Base-by-base conservation (phyloP, 345 rosid species). In the Pugionium dolabratum region DNA sequence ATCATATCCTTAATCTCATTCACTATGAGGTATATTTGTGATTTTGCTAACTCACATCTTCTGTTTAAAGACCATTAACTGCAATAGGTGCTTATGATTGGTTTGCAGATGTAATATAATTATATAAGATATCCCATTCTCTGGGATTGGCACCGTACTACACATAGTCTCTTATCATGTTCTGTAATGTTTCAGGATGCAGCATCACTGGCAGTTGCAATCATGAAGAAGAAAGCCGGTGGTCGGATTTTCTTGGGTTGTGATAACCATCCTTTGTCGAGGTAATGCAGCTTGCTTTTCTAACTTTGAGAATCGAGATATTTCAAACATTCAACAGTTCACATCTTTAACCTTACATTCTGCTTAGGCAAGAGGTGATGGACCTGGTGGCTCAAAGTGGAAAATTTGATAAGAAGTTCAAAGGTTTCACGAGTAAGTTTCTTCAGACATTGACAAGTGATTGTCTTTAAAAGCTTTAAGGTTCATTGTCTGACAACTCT, bases 201-300 rank as follows among this genome's bases (percentile, higher is more conserved):
- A 56, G 97, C 99, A 42, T 86, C 96, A n/a, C 83, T 90, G 7
- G 80, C 86, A 1, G 69, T 90, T 75, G 79, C 89, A 36, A 84
- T 94, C 75, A 70, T 94, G 86, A 88, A 88, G 80, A 90, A 86
- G 80, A 86, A 85, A 56, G 43, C 81, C 25, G 73, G 76, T 44
- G 85, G 87, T 58, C 81, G 70, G 43, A 84, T 88, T 71, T 86
- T 90, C 80, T 79, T 90, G 82, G 99, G 99, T 40, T 90, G 99
- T 70, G 99, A 94, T 75, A 88, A 94, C 73, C 89, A 88, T 78
- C 99, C 99, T 55, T 32, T 94, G 76, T 86, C 99, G 45, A 86
- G 99, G 99, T 94, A 60, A 5, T 32, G 48, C 42, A 48, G 40
- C 34, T 42, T 70, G n/a, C 49, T 55, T 42, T 27, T 27, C 44